Conservation (phyloP, 805 yeast species). For the Pachysolen tannophilus region DNA sequence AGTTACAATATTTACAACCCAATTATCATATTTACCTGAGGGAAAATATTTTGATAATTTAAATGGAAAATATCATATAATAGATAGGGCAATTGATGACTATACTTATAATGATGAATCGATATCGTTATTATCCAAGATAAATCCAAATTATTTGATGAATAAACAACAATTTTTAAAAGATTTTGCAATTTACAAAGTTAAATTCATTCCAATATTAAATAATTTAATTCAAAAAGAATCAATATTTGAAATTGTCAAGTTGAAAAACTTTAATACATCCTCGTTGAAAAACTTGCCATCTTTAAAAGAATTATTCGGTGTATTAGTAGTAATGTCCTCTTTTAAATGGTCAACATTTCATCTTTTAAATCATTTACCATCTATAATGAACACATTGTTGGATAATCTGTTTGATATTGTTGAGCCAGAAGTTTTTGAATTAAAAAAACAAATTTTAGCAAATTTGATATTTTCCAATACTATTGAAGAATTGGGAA, state of each 20-base stretch:
- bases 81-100: background rate
- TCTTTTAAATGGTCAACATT: background rate
- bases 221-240: conserved; percentile 1
- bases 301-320: background rate
- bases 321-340: background rate
- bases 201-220: conserved; percentile 3
- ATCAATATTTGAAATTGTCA: background rate
- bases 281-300: conserved; percentile 1
- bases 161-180: background rate
- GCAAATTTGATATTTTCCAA: background rate
- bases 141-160: conserved; percentile 1
- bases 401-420: background rate
- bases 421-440: conserved; percentile 1
- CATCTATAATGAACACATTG: conserved; percentile 5
- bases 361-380: background rate
- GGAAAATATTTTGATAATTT: conserved; percentile 1
- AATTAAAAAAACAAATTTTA: conserved; percentile 2
- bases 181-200: too few relatives aligned
- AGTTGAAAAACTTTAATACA: background rate
- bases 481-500: background rate
- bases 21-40: conserved; percentile 1
- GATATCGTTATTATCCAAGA: background rate
- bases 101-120: background rate
- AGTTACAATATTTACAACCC: conserved; percentile 1
- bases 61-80: background rate